These are phyloP conservation scores for Penicillium lividum DNA, from an alignment of 495 filamentous ascomycete species.

Conservation along the genomic window DNA sequence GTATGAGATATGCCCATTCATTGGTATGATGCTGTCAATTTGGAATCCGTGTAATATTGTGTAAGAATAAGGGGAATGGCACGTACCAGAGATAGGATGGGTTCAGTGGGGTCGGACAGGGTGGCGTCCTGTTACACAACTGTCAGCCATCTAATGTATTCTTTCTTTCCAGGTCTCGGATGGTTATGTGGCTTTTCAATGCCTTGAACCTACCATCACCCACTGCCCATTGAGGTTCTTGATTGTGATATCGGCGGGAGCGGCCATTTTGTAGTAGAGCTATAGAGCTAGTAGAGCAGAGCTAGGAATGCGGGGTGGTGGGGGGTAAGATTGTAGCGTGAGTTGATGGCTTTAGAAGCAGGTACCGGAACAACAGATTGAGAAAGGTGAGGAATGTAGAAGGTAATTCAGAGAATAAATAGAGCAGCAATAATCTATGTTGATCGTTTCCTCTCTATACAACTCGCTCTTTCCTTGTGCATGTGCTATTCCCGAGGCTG, in stretches of 20 bases:
- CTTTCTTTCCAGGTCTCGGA: neutral
- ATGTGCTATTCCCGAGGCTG: constrained; percentile 30
- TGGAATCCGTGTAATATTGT: neutral
- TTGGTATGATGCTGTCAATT: too few species aligned
- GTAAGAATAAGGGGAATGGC: constrained; percentile 9
- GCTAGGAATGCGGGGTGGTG: constrained; percentile 12
- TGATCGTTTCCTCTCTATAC: constrained; percentile 19
- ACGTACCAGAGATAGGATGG: constrained; percentile 65
- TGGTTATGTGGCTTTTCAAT: neutral
- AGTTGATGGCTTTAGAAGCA: neutral
- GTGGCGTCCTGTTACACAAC: constrained; percentile 67
- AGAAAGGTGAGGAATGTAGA: neutral
- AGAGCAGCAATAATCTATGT: constrained; percentile 6
- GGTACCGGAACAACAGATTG: constrained; percentile 4
- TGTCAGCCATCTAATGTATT: neutral
- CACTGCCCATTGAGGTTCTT: constrained; percentile 76
- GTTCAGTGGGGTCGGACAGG: constrained; percentile 70
- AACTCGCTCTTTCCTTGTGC: constrained; percentile 1
- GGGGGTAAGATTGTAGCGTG: neutral
- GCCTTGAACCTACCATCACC: constrained; percentile 62
- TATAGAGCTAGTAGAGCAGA: constrained; percentile 8
- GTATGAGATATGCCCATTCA: too few species aligned
- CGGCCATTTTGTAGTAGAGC: constrained; percentile 67
- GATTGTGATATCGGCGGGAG: constrained; percentile 70
- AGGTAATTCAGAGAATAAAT: neutral